Conservation (phyloP, 352 stramenopile species). For the Phytophthora citricola region DNA sequence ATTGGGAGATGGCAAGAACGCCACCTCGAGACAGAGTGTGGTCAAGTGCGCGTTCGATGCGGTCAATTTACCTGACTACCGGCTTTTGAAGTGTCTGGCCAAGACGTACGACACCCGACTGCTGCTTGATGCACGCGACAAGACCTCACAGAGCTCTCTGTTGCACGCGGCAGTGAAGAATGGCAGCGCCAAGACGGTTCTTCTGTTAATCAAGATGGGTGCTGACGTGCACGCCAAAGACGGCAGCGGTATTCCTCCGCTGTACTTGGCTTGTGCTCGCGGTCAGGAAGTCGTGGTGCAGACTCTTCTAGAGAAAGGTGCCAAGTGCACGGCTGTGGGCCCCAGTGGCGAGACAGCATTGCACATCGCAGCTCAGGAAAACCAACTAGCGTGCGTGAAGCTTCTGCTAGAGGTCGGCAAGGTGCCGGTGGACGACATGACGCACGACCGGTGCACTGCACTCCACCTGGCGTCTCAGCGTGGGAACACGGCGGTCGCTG, state of each 20-base stretch:
- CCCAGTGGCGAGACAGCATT: constrained; percentile 79
- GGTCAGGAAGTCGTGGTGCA: constrained; percentile 68
- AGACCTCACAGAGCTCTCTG: constrained; percentile 56
- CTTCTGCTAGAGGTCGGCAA: constrained; percentile 58
- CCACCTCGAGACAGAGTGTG: constrained; percentile 38
- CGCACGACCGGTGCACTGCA: constrained; percentile 66
- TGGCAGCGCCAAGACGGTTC: constrained; percentile 57
- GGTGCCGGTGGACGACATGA: constrained; percentile 63
- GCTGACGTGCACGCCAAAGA: constrained; percentile 72
- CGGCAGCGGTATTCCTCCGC: constrained; percentile 64
- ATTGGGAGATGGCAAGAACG: constrained; percentile 54
- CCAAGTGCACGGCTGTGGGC: constrained; percentile 58
- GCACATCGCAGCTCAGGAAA: constrained; percentile 85
- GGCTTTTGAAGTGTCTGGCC: constrained; percentile 59
- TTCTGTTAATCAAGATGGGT: constrained; percentile 67
- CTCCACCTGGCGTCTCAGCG: constrained; percentile 83
- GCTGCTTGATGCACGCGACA: constrained; percentile 52
- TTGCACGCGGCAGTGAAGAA: constrained; percentile 71
- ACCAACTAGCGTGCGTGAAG: constrained; percentile 74
- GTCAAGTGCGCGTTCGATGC: constrained; percentile 59
- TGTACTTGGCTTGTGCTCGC: constrained; percentile 82
- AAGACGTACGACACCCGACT: constrained; percentile 54
- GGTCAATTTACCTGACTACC: constrained; percentile 51
- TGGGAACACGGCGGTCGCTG: constrained; percentile 74
- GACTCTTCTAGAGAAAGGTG: constrained; percentile 63